Evolutionary conservation across 2,329 filamentous ascomycete genomes (phyloP).

Genomic region (Calycina marina): DNA sequence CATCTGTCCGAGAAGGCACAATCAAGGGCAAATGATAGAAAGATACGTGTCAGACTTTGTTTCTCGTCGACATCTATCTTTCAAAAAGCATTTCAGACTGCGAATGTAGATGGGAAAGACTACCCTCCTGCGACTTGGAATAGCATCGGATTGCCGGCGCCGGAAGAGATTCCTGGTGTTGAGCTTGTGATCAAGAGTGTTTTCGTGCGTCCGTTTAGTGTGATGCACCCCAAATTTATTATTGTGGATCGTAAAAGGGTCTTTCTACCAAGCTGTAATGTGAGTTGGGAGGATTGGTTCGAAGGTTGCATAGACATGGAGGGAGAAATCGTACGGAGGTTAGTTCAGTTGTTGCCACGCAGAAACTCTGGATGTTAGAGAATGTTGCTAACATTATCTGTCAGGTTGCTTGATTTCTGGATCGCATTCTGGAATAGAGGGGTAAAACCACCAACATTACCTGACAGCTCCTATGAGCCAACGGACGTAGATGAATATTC

Average conservation of each 20-base stretch:
- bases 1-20: slow-evolving; percentile 38
- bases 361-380: not conserved
- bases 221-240: slow-evolving; percentile 81
- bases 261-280: slow-evolving; percentile 66
- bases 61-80: slow-evolving; percentile 60
- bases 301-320: slow-evolving; percentile 58
- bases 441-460: no score
- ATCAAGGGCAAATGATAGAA: slow-evolving; percentile 14
- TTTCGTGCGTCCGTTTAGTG: slow-evolving; percentile 66
- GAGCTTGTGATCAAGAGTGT: slow-evolving; percentile 61
- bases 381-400: not conserved
- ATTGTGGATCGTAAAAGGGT: slow-evolving; percentile 53
- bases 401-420: slow-evolving; percentile 49
- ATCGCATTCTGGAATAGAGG: slow-evolving; percentile 46
- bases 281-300: slow-evolving; percentile 81
- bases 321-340: slow-evolving; percentile 41
- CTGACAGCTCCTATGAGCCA: no score
- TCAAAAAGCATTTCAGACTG: slow-evolving; percentile 63
- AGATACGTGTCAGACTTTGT: slow-evolving; percentile 43
- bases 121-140: slow-evolving; percentile 45
- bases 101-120: slow-evolving; percentile 42
- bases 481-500: no score
- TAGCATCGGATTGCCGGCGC: slow-evolving; percentile 46
- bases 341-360: slow-evolving; percentile 29
- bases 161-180: slow-evolving; percentile 38